Percentiles rank a stretch among this genome's conserved stretches.
phyloP scores from a whole-genome alignment of 2,329 filamentous ascomycete genomes.

The Ophiostoma quercus region DNA sequence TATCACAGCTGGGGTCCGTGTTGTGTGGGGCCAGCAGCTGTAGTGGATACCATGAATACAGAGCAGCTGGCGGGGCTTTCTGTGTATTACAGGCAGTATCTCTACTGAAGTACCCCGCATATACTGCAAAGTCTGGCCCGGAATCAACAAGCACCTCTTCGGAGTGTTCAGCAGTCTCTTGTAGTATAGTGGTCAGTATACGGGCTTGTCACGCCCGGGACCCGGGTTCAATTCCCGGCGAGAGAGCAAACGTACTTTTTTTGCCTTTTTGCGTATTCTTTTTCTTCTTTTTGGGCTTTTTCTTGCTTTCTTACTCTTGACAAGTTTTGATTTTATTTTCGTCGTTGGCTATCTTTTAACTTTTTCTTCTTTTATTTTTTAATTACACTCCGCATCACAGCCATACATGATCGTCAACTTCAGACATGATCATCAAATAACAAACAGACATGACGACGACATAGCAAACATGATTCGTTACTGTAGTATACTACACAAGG shows the following conservation, averaged over 20 bases:
- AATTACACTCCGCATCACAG: no score
- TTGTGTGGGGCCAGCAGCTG: not conserved
- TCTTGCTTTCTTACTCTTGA: not conserved
- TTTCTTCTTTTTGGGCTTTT: not conserved
- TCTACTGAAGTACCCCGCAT: not conserved
- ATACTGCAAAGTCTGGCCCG: not conserved
- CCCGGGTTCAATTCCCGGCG: conserved; percentile 14
- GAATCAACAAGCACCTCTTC: not conserved
- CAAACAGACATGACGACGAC: not conserved
- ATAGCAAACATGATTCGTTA: not conserved
- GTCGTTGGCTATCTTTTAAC: not conserved
- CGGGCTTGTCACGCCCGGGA: conserved; percentile 14
- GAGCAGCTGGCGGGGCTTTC: not conserved
- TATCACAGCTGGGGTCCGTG: conserved; percentile 6
- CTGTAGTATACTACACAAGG: no score
- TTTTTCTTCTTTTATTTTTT: not conserved
- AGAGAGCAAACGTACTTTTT: not conserved
- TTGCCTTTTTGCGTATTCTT: not conserved
- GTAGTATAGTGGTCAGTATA: conserved; percentile 15
- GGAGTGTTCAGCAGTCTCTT: conserved; percentile 4
- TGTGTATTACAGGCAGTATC: not conserved
- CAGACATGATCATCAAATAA: not conserved
- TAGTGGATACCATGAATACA: not conserved
- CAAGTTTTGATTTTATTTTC: not conserved
- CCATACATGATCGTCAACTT: not conserved